These are phyloP conservation scores for Russula virescens DNA, from an alignment of 768 basidiomycete genomes.

Conservation along the genomic window DNA sequence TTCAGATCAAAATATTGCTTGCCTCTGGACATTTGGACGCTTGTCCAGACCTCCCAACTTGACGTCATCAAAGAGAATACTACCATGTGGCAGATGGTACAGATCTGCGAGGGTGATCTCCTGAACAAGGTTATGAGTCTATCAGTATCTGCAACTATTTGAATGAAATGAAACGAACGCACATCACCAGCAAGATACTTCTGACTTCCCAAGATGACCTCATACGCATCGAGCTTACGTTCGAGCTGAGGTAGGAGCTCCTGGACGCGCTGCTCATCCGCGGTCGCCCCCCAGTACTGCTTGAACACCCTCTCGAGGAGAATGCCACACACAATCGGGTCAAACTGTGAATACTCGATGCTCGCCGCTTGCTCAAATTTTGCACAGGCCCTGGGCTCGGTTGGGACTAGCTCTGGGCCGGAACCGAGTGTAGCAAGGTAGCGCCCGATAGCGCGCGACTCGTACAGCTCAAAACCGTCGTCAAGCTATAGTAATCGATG, in stretches of 20 bases:
- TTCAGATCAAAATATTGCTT: neutral
- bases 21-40: slow-evolving; percentile 10
- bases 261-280: neutral
- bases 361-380: slow-evolving; percentile 29
- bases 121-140: neutral
- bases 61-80: neutral
- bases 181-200: slow-evolving; percentile 19
- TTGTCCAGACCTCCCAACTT: neutral
- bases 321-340: neutral
- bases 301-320: neutral
- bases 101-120: slow-evolving; percentile 14
- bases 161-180: neutral
- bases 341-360: slow-evolving; percentile 24
- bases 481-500: too few species aligned
- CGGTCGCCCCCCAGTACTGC: neutral
- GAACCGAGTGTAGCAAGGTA: slow-evolving; percentile 28
- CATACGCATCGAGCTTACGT: slow-evolving; percentile 8
- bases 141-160: neutral
- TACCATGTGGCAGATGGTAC: slow-evolving; percentile 3
- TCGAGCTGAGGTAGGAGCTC: neutral
- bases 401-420: slow-evolving; percentile 23
- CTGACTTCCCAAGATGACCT: slow-evolving; percentile 7
- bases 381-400: slow-evolving; percentile 25
- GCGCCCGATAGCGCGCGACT: slow-evolving; percentile 27
- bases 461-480: slow-evolving; percentile 29